Evolutionary conservation across 2,329 filamentous ascomycete species (phyloP).

Genomic region (Pseudogymnoascus sp.): DNA sequence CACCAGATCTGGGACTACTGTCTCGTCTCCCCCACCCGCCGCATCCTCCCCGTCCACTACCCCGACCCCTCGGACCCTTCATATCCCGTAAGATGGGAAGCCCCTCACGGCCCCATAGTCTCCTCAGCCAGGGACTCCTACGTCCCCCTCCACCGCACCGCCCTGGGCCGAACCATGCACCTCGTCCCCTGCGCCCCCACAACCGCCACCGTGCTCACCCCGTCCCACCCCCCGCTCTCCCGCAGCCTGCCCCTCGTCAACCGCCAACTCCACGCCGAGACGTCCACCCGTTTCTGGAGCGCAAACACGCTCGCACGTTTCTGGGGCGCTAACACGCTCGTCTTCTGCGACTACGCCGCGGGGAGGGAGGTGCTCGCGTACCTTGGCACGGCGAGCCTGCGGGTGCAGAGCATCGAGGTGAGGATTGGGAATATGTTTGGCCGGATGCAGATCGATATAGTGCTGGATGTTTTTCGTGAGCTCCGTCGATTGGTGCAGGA

Average conservation of each 20-base stretch:
- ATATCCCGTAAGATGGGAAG: too few species aligned
- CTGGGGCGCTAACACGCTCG: neutral
- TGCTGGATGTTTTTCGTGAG: neutral
- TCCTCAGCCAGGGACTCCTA: too few species aligned
- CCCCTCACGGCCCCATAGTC: too few species aligned
- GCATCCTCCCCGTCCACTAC: neutral
- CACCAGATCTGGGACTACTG: slow-evolving; percentile 11
- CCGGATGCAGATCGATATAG: neutral
- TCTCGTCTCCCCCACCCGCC: neutral
- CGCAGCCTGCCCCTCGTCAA: neutral
- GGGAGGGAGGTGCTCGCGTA: neutral
- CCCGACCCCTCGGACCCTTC: neutral
- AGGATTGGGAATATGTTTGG: neutral
- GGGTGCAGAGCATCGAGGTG: neutral
- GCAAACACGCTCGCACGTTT: neutral
- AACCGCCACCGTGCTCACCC: neutral
- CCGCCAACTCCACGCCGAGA: neutral
- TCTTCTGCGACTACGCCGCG: neutral
- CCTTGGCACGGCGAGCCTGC: neutral
- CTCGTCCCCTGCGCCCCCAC: neutral
- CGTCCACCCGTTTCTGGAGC: neutral
- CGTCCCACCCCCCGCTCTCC: neutral
- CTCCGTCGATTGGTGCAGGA: neutral
- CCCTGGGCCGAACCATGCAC: neutral
- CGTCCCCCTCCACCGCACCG: neutral